These are phyloP conservation scores for Sporothrix brasiliensis DNA, from an alignment of 2,329 filamentous ascomycete species.

Conservation along the genomic window DNA sequence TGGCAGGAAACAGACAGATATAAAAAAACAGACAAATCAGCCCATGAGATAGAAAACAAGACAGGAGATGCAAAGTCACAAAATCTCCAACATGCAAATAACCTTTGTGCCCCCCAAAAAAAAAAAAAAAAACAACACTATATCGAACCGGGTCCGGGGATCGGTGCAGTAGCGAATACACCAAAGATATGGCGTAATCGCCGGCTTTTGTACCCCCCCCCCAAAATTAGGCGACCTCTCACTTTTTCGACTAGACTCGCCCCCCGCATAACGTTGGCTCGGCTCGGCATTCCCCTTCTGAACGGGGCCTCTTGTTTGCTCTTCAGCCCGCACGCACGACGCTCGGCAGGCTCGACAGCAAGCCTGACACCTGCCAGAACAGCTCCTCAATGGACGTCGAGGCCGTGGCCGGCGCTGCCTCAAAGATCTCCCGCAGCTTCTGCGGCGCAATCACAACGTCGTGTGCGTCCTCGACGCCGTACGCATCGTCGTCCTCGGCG, in stretches of 20 bases:
- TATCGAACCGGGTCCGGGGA: background rate
- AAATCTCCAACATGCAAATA: conserved; percentile 15
- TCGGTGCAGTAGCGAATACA: background rate
- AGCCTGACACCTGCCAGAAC: conserved; percentile 70
- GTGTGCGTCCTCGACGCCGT: conserved; percentile 50
- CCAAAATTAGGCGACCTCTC: conserved; percentile 11
- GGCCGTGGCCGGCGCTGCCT: conserved; percentile 68
- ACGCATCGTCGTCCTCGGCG: conserved; percentile 41
- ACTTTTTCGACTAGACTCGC: background rate
- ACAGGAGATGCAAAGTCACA: conserved; percentile 5
- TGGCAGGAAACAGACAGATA: background rate
- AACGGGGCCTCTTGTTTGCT: background rate
- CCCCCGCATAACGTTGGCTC: conserved; percentile 18
- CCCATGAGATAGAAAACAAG: background rate
- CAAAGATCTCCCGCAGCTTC: conserved; percentile 70
- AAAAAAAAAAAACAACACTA: conserved; percentile 19
- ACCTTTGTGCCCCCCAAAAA: background rate
- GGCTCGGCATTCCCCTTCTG: conserved; percentile 24
- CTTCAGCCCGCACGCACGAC: conserved; percentile 24
- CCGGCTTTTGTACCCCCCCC: background rate
- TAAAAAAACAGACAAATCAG: conserved; percentile 11
- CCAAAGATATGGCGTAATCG: conserved; percentile 28
- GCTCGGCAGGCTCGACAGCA: conserved; percentile 53
- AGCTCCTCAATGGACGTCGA: conserved; percentile 73
- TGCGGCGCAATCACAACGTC: conserved; percentile 67